Base-by-base conservation (phyloP, 257 asterid species). In the Voacanga thouarsii region DNA sequence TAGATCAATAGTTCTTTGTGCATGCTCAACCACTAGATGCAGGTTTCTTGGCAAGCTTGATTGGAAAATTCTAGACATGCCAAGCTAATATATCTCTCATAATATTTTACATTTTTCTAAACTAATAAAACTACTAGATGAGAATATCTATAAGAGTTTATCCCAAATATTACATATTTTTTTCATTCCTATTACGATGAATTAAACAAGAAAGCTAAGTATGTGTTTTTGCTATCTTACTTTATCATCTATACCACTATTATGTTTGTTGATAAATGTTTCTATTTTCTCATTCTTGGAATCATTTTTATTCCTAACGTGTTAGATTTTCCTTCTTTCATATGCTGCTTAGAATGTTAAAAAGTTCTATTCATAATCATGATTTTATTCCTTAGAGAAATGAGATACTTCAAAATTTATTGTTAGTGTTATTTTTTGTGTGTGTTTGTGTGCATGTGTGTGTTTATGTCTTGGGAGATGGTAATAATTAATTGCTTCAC, bases 401-500 rank as follows among this genome's bases (percentile, higher is more conserved):
- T 12, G 3, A 30, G 44, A 65, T 33, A 28, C 47, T 15, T 12
- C 33, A 65, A 33, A 33, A 33, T 33, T 9, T 49, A 12, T 9
- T 49, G 1, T 12, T 0, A 5, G 55, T 12, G 16, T 28, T 65
- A 65, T 66, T 66, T 7, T 66, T 26, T 45, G 23, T 50, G n/a
- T 50, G 6, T 51, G 37, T 12, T 2, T 60, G 23, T 57, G n/a
- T n/a, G n/a, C n/a, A n/a, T n/a, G n/a, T n/a, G n/a, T n/a, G n/a
- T n/a, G n/a, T n/a, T n/a, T n/a, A n/a, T n/a, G 56, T 12, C 19
- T 12, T 43, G 23, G 9, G 70, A 5, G 26, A 45, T 8, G 6
- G 7, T 59, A 61, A 19, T 59, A 47, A 84, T 81, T 47, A 74
- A 71, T 75, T 82, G 77, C 73, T 77, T 77, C 71, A 49, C 77